A percentile compares a stretch with the other conserved stretches of the same genome.
Evolutionary conservation across 2,329 filamentous ascomycete genomes (phyloP).

Genomic region (Rhexocercosporidium sp.): DNA sequence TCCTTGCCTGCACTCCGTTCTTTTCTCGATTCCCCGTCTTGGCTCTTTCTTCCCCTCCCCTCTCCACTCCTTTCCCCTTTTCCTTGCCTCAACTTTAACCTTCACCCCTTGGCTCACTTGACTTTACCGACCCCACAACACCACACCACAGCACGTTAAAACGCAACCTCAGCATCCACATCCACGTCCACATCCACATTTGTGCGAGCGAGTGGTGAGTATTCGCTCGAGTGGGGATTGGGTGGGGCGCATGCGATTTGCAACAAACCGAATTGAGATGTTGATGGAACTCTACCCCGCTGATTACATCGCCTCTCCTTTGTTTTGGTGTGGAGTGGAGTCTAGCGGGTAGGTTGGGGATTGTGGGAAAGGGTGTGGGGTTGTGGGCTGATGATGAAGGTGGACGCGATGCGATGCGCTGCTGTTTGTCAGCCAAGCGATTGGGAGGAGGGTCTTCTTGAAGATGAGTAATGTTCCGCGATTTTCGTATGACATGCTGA

Average conservation of each 20-base stretch:
- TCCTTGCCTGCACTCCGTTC: background rate
- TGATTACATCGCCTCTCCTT: background rate
- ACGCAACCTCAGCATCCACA: background rate
- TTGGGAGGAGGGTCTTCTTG: background rate
- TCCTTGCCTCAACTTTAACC: no score
- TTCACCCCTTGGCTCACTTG: no score
- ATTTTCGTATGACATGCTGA: no score
- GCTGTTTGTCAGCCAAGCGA: background rate
- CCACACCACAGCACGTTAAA: background rate
- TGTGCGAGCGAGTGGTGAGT: background rate
- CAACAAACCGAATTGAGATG: background rate
- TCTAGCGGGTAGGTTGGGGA: no score
- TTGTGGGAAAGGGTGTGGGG: background rate
- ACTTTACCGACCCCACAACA: conserved; percentile 10
- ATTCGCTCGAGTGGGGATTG: conserved; percentile 6
- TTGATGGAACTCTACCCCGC: background rate
- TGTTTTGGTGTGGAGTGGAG: background rate
- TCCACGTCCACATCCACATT: background rate
- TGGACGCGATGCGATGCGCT: background rate
- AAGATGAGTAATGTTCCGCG: background rate
- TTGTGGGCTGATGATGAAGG: conserved; percentile 1
- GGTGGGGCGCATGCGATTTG: conserved; percentile 14
- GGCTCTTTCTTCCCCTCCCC: background rate
- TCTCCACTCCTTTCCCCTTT: background rate
- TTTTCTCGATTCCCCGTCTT: background rate